Conservation (phyloP, 805 yeast species). For the Metschnikowia vanudenii region DNA sequence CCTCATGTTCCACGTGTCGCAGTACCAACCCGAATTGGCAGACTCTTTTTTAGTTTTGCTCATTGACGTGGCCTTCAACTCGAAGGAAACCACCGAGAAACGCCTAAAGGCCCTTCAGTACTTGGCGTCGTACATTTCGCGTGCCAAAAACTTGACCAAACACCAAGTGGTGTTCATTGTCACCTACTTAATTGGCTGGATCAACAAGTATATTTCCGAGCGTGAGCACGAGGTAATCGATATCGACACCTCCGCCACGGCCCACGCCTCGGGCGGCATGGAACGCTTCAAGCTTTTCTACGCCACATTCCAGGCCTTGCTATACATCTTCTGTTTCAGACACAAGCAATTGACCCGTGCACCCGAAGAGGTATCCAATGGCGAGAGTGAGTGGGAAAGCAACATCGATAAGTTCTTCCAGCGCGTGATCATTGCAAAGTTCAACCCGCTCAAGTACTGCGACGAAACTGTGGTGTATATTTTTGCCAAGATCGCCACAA, state of each 20-base stretch:
- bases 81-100: slow-evolving; percentile 65
- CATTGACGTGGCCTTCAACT: slow-evolving; percentile 78
- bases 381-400: slow-evolving; percentile 65
- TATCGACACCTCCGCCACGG: slow-evolving; percentile 14
- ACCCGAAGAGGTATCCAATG: slow-evolving; percentile 10
- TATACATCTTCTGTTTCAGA: slow-evolving; percentile 90
- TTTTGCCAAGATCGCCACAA: slow-evolving; percentile 90
- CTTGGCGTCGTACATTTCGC: slow-evolving; percentile 82
- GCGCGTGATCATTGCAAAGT: slow-evolving; percentile 77
- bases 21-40: slow-evolving; percentile 74
- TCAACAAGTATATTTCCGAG: slow-evolving; percentile 75
- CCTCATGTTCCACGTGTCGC: slow-evolving; percentile 75
- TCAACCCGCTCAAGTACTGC: slow-evolving; percentile 91
- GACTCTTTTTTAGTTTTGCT: slow-evolving; percentile 81
- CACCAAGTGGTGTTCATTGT: slow-evolving; percentile 78
- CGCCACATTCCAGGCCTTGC: slow-evolving; percentile 84
- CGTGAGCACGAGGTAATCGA: slow-evolving; percentile 79
- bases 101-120: slow-evolving; percentile 91
- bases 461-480: slow-evolving; percentile 90
- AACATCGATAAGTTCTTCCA: slow-evolving; percentile 84
- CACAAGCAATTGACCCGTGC: slow-evolving; percentile 54
- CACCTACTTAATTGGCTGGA: slow-evolving; percentile 81
- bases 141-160: slow-evolving; percentile 71
- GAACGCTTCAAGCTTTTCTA: slow-evolving; percentile 86
- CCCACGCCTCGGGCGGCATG: slow-evolving; percentile 60